Conservation (phyloP, 1,139 yeast species). For the Meyerozyma elateridarum region DNA sequence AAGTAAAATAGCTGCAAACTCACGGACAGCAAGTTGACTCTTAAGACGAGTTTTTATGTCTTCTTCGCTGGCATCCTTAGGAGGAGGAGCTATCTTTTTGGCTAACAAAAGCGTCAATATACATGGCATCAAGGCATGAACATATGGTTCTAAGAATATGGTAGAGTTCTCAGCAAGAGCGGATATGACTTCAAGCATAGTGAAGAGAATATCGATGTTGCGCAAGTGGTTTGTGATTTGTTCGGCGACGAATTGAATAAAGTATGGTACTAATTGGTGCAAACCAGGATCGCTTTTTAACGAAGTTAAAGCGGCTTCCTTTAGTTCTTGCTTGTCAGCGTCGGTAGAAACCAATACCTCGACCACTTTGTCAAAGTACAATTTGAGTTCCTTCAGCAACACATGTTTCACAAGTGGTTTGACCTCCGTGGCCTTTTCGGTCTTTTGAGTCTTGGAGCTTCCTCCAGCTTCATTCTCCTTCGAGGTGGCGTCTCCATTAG, state of each 20-base stretch:
- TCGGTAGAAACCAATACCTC: constrained; percentile 66
- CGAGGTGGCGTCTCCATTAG: constrained; percentile 16
- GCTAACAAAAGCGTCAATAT: constrained; percentile 85
- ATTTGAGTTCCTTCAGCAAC: constrained; percentile 85
- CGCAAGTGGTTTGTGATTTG: constrained; percentile 86
- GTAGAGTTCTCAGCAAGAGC: constrained; percentile 82
- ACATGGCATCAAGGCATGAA: constrained; percentile 95
- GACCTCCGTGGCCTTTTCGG: constrained; percentile 65
- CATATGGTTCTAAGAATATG: constrained; percentile 90
- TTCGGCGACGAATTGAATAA: constrained; percentile 93
- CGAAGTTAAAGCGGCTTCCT: constrained; percentile 78
- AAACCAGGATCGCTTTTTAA: constrained; percentile 90
- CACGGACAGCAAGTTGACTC: constrained; percentile 64
- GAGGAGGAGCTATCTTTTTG: constrained; percentile 71
- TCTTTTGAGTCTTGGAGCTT: constrained; percentile 20
- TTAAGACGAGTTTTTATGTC: constrained; percentile 29
- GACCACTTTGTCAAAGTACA: constrained; percentile 88
- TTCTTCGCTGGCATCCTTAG: constrained; percentile 27
- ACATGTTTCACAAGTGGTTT: constrained; percentile 97
- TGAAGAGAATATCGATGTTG: constrained; percentile 66
- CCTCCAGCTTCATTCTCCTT: constrained; percentile 12
- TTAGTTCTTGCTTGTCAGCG: constrained; percentile 54
- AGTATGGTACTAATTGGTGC: constrained; percentile 94
- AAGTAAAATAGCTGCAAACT: constrained; percentile 80
- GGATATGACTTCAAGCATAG: constrained; percentile 86